phyloP scores from a whole-genome alignment of 1,284 basidiomycete species.

The Bjerkandera adusta region DNA sequence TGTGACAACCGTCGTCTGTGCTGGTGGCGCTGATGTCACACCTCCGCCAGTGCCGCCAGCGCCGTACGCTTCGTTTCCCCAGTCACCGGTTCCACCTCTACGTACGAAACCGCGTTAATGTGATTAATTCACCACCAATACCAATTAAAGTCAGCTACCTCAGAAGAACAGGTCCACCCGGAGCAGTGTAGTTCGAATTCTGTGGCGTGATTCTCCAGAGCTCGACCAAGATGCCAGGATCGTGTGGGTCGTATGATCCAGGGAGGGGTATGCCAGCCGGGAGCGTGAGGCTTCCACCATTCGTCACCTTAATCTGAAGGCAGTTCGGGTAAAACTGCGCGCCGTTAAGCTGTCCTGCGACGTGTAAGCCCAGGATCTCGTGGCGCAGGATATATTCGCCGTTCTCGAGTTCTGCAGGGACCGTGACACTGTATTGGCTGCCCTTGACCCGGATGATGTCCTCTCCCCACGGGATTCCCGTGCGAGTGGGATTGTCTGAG shows the following conservation, averaged over 20 bases:
- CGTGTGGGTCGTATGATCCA: conserved; percentile 21
- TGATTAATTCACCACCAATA: background rate
- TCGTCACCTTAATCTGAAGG: conserved; percentile 17
- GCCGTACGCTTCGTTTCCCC: conserved; percentile 15
- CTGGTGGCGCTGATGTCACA: background rate
- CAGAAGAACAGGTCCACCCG: conserved; percentile 8
- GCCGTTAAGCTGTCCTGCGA: conserved; percentile 15
- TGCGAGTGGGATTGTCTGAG: conserved; percentile 17
- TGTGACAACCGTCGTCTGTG: background rate
- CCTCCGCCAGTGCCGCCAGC: conserved; percentile 1
- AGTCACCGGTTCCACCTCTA: conserved; percentile 17
- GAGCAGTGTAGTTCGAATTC: conserved; percentile 16
- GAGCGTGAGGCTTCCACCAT: conserved; percentile 15
- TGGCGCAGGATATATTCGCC: conserved; percentile 20
- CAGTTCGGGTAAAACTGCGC: conserved; percentile 23
- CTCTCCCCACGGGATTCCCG: conserved; percentile 17
- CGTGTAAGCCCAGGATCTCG: conserved; percentile 20
- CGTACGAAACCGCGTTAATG: background rate
- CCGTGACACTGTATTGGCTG: conserved; percentile 17
- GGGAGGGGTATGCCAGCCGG: conserved; percentile 19
- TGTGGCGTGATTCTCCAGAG: conserved; percentile 16
- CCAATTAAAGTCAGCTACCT: background rate
- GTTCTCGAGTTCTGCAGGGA: conserved; percentile 14
- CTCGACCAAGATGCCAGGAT: conserved; percentile 19
- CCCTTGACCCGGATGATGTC: conserved; percentile 16